phyloP scores from a whole-genome alignment of 140 eudicot genomes.

The Ambrosia hybrid region DNA sequence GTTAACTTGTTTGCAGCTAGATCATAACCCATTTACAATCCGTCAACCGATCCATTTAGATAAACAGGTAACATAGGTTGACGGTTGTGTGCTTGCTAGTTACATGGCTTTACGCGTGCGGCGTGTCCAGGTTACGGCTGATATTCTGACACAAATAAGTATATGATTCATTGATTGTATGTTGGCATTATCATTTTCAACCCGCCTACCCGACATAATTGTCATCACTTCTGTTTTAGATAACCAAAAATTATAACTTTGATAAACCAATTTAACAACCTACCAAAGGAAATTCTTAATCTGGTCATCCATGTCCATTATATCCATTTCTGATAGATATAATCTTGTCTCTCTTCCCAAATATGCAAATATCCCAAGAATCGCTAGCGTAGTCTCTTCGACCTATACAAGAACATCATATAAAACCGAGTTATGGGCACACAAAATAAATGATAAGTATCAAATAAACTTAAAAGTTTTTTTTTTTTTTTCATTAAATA shows the following conservation, averaged over 20 bases:
- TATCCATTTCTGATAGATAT: conserved; percentile 56
- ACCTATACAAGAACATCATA: conserved; percentile 31
- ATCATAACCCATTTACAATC: background rate
- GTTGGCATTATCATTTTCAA: too few relatives aligned
- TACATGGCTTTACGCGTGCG: background rate
- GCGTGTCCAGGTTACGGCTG: too few relatives aligned
- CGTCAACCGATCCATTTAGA: background rate
- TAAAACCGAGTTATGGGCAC: background rate
- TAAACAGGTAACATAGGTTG: background rate
- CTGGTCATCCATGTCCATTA: conserved; percentile 56
- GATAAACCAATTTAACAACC: conserved; percentile 10
- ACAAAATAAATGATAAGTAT: background rate
- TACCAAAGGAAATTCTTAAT: conserved; percentile 65
- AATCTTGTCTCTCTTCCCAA: conserved; percentile 72
- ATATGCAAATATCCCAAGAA: conserved; percentile 73
- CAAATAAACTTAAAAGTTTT: background rate
- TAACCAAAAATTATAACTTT: background rate
- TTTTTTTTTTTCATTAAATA: too few relatives aligned
- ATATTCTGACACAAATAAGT: too few relatives aligned
- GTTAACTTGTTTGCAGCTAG: background rate
- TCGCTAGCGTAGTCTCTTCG: conserved; percentile 52
- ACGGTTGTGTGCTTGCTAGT: too few relatives aligned
- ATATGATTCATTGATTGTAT: too few relatives aligned
- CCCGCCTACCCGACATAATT: too few relatives aligned
- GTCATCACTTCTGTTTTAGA: too few relatives aligned